These are phyloP conservation scores for Hydnum rufescens DNA, from an alignment of 768 basidiomycete species.

Conservation along the genomic window DNA sequence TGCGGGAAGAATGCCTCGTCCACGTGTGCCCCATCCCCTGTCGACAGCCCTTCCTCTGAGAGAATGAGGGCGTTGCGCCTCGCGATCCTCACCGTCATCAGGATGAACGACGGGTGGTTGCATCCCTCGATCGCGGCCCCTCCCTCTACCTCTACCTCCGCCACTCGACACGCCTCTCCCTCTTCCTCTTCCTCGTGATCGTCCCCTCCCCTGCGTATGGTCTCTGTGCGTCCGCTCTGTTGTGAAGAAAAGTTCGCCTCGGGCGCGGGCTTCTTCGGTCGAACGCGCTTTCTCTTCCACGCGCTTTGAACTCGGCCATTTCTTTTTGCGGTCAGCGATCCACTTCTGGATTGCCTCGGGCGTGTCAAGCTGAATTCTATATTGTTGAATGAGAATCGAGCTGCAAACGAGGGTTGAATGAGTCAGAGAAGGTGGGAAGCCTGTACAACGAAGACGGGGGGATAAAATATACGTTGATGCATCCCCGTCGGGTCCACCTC, in stretches of 20 bases:
- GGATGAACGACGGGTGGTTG: neutral
- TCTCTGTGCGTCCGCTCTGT: slow-evolving; percentile 34
- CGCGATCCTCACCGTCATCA: neutral
- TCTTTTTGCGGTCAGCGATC: slow-evolving; percentile 73
- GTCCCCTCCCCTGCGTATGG: no score
- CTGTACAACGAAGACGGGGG: slow-evolving; percentile 3
- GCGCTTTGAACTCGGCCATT: slow-evolving; percentile 55
- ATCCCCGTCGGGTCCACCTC: slow-evolving; percentile 16
- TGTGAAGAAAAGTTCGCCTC: neutral
- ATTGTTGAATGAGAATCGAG: slow-evolving; percentile 54
- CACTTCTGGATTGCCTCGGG: slow-evolving; percentile 68
- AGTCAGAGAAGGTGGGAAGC: neutral
- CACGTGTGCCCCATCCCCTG: slow-evolving; percentile 15
- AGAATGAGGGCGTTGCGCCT: slow-evolving; percentile 14
- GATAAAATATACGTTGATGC: slow-evolving; percentile 1
- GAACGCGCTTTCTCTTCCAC: slow-evolving; percentile 45
- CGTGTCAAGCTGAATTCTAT: slow-evolving; percentile 52
- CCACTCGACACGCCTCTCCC: slow-evolving; percentile 19
- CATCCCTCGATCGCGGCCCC: slow-evolving; percentile 10
- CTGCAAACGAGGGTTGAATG: slow-evolving; percentile 2
- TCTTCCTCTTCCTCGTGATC: slow-evolving; percentile 5
- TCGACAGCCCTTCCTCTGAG: slow-evolving; percentile 7
- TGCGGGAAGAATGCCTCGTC: slow-evolving; percentile 14
- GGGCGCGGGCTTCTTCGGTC: neutral
- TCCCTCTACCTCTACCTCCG: slow-evolving; percentile 15